phyloP scores from a whole-genome alignment of 768 basidiomycete species.

The Pleurotus eryngii region DNA sequence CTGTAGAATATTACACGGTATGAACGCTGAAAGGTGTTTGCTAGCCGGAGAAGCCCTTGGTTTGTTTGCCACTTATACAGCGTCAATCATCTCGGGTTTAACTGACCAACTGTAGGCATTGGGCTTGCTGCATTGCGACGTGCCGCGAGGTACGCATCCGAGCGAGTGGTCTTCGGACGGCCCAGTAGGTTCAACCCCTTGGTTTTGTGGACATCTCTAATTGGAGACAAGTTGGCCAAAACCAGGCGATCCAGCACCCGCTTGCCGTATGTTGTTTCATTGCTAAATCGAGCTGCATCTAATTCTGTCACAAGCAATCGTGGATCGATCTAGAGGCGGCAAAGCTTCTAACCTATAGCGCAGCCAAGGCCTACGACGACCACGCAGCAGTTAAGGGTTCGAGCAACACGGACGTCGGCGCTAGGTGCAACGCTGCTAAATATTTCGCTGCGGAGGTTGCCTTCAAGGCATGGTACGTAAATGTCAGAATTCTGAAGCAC shows the following conservation, averaged over 20 bases:
- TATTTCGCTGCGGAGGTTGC: constrained; percentile 17
- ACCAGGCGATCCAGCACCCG: constrained; percentile 15
- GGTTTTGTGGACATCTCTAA: not conserved
- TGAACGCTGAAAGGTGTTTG: constrained; percentile 17
- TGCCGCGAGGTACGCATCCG: constrained; percentile 11
- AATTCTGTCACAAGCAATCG: constrained; percentile 2
- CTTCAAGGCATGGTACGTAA: constrained; percentile 12
- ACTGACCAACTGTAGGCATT: not conserved
- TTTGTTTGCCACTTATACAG: not conserved
- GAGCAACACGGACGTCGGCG: constrained; percentile 12
- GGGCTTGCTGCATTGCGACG: constrained; percentile 13
- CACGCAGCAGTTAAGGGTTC: not conserved
- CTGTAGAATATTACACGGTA: constrained; percentile 14
- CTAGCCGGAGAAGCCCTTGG: constrained; percentile 16
- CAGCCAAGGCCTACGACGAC: constrained; percentile 13
- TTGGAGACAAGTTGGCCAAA: constrained; percentile 9
- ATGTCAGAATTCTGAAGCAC: not conserved
- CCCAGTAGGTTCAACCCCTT: constrained; percentile 4
- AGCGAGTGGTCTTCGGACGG: constrained; percentile 13
- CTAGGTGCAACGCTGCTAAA: constrained; percentile 13
- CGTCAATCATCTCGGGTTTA: not conserved
- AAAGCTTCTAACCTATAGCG: constrained; percentile 14
- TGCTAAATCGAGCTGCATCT: not conserved
- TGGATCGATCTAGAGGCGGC: constrained; percentile 14
- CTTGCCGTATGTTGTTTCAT: constrained; percentile 7